Evolutionary conservation across 495 filamentous ascomycete species (phyloP).

Genomic region (Talaromyces liani): DNA sequence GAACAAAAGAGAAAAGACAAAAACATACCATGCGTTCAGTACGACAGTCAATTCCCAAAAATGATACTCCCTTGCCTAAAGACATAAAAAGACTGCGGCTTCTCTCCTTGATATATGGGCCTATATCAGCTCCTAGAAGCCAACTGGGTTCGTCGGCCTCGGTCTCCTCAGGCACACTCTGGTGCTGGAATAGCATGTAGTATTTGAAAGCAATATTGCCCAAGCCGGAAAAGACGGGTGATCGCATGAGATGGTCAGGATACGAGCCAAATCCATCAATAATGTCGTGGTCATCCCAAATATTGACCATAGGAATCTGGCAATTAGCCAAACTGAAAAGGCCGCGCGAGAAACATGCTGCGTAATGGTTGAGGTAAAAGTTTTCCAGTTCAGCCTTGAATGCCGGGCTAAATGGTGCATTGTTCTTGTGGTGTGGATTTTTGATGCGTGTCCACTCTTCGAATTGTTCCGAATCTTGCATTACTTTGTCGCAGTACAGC

Average conservation of each 20-base stretch:
- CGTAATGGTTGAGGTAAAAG: conserved; percentile 82
- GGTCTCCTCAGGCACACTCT: conserved; percentile 72
- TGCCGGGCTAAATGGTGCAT: conserved; percentile 59
- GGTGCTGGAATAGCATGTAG: conserved; percentile 97
- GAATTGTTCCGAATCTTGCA: conserved; percentile 66
- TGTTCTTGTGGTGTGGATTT: conserved; percentile 71
- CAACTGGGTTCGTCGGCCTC: conserved; percentile 83
- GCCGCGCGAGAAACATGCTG: conserved; percentile 90
- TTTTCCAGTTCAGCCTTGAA: conserved; percentile 80
- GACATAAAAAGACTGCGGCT: conserved; percentile 83
- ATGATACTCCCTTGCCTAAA: conserved; percentile 67
- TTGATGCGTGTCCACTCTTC: conserved; percentile 76
- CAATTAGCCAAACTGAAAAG: conserved; percentile 85
- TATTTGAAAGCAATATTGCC: conserved; percentile 94
- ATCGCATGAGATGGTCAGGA: conserved; percentile 82
- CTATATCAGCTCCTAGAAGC: conserved; percentile 69
- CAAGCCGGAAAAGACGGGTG: conserved; percentile 81
- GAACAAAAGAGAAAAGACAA: not conserved
- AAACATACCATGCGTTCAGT: conserved; percentile 68
- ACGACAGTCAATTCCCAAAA: conserved; percentile 83
- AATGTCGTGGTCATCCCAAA: conserved; percentile 97
- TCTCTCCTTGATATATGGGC: conserved; percentile 83
- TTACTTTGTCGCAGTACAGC: conserved; percentile 85
- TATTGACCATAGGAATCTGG: conserved; percentile 97
- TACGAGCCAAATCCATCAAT: conserved; percentile 97